These are phyloP conservation scores for Eucalyptus regnans DNA, from an alignment of 345 rosid genomes.

Conservation along the genomic window DNA sequence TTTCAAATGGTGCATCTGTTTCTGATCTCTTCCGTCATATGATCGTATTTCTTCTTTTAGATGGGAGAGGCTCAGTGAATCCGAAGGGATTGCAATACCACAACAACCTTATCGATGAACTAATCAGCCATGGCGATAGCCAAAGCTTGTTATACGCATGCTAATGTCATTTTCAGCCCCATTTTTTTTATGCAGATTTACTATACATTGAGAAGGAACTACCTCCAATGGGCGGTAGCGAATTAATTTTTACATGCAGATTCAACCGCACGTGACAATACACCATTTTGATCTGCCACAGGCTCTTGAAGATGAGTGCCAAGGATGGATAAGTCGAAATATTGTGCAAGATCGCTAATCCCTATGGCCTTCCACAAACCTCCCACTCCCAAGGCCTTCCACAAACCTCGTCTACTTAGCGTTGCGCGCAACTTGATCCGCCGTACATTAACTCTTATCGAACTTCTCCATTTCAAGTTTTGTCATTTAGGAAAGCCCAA, in stretches of 20 bases:
- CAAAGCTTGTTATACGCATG: neutral
- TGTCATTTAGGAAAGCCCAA: neutral
- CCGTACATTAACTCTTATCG: neutral
- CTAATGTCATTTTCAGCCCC: neutral
- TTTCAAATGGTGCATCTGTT: neutral
- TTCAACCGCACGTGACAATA: slow-evolving; percentile 23
- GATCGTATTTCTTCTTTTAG: neutral
- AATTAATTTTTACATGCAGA: neutral
- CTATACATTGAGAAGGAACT: neutral
- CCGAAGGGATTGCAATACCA: slow-evolving; percentile 1
- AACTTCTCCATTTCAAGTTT: neutral
- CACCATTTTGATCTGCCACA: slow-evolving; percentile 7
- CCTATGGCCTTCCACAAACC: neutral
- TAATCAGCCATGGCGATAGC: neutral
- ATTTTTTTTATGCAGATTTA: neutral
- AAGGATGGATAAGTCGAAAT: slow-evolving; percentile 4
- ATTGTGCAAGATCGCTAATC: neutral
- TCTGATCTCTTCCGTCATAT: neutral
- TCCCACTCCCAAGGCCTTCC: neutral
- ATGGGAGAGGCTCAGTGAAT: slow-evolving; percentile 9
- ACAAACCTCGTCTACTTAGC: neutral
- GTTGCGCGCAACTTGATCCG: neutral
- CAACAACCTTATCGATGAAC: slow-evolving; percentile 6
- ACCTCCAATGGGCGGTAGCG: neutral
- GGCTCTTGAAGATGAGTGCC: slow-evolving; percentile 2